These are phyloP conservation scores for Omphalea diandra DNA, from an alignment of 441 rosid genomes.

Conservation along the genomic window DNA sequence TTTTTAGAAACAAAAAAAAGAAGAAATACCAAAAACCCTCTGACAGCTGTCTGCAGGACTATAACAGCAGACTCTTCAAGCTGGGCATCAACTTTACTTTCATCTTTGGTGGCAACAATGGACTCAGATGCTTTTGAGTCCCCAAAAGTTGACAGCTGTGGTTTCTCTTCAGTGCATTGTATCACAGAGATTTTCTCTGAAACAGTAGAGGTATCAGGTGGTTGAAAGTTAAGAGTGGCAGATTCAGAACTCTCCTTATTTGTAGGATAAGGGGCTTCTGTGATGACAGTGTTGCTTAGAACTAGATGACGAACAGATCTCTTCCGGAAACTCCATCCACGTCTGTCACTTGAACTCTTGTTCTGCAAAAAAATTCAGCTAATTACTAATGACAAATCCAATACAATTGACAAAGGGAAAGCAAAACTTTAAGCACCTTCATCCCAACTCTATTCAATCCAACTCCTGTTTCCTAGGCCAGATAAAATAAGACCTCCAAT, in stretches of 20 bases:
- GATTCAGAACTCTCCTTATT: slow-evolving; percentile 61
- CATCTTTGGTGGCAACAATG: slow-evolving; percentile 30
- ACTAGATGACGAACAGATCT: slow-evolving; percentile 74
- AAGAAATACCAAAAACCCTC: slow-evolving; percentile 57
- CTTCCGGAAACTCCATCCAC: slow-evolving; percentile 90
- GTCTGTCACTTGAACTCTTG: slow-evolving; percentile 54
- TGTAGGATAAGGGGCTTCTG: slow-evolving; percentile 48
- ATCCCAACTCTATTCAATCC: neutral
- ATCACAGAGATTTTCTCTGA: slow-evolving; percentile 39
- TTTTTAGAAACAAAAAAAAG: slow-evolving; percentile 2
- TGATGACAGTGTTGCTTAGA: slow-evolving; percentile 50
- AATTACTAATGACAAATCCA: too few relatives aligned
- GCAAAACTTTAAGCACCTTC: neutral
- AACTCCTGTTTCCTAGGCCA: neutral
- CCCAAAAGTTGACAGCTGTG: slow-evolving; percentile 29
- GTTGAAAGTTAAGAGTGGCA: slow-evolving; percentile 45
- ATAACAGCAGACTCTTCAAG: slow-evolving; percentile 52
- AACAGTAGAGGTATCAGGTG: slow-evolving; percentile 30
- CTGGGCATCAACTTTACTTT: slow-evolving; percentile 30
- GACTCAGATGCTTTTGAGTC: slow-evolving; percentile 40
- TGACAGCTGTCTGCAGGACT: slow-evolving; percentile 60
- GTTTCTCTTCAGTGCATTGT: slow-evolving; percentile 48
- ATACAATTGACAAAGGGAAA: slow-evolving; percentile 2
- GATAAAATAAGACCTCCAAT: neutral
- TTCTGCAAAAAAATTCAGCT: slow-evolving; percentile 40